A percentile compares a stretch with the other conserved stretches of the same genome.
These are phyloP conservation scores for Trametes cubensis DNA, from an alignment of 768 basidiomycete species.

Conservation along the genomic window DNA sequence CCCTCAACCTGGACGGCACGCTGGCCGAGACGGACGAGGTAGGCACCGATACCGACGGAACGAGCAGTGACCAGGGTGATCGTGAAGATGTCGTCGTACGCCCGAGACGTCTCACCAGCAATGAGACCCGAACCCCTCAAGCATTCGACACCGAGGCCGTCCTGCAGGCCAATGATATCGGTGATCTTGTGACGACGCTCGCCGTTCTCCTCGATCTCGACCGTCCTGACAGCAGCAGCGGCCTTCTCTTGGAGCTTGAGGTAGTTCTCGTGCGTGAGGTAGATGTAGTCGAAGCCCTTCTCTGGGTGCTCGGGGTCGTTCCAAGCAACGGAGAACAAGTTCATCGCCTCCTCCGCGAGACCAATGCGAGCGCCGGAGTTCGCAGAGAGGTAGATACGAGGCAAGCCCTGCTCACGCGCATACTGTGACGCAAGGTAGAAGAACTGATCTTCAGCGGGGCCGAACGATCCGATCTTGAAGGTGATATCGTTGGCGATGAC, in stretches of 20 bases:
- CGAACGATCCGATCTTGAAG: slow-evolving; percentile 97
- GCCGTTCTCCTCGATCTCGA: slow-evolving; percentile 83
- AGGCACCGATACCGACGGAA: slow-evolving; percentile 98
- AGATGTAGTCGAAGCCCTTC: slow-evolving; percentile 95
- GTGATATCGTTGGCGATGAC: slow-evolving; percentile 99
- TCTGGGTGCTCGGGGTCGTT: slow-evolving; percentile 79
- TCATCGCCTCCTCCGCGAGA: slow-evolving; percentile 87
- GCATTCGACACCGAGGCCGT: slow-evolving; percentile 96
- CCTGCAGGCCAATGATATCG: slow-evolving; percentile 94
- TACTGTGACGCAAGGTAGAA: slow-evolving; percentile 95
- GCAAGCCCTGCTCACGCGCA: slow-evolving; percentile 84
- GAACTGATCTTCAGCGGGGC: slow-evolving; percentile 93
- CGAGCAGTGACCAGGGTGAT: slow-evolving; percentile 98
- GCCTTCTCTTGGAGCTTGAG: slow-evolving; percentile 89
- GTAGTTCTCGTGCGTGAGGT: slow-evolving; percentile 90
- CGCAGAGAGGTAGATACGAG: slow-evolving; percentile 96
- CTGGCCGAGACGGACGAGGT: slow-evolving; percentile 96
- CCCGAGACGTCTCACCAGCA: slow-evolving; percentile 96
- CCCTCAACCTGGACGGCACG: slow-evolving; percentile 98
- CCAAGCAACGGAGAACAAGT: slow-evolving; percentile 92
- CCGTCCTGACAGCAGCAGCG: slow-evolving; percentile 72
- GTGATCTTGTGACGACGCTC: slow-evolving; percentile 93
- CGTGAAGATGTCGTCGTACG: slow-evolving; percentile 99
- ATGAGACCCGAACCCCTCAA: slow-evolving; percentile 96
- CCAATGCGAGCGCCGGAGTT: slow-evolving; percentile 99